Base-by-base conservation (phyloP, 768 basidiomycete genomes). In the Lactarius sanguifluus region DNA sequence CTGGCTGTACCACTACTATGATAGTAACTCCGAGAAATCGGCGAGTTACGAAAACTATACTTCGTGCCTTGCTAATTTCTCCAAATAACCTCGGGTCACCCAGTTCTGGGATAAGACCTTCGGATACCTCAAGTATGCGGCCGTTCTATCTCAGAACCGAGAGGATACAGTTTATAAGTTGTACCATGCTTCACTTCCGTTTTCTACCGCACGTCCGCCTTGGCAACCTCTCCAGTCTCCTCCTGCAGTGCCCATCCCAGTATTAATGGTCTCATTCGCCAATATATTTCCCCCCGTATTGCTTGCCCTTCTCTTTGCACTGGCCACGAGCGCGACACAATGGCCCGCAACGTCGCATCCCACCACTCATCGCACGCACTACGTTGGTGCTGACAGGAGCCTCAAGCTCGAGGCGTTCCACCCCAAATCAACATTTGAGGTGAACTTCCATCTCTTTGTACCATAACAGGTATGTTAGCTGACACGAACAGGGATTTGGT, bases 381-480 rank as follows among this genome's bases (percentile, higher is more conserved):
- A 65, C 18, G 41, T 74, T 32, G 67, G 64, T 56, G 55, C 69
- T 1, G 64, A 63, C 57, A 28, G 47, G 32, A 28, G 16, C 23
- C 52, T 73, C 25, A 54, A 62, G 64, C 57, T 74, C 25, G 68
- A 71, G 68, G 67, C 66, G 40, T 75, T 70, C 69, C 74, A 74
- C 65, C 73, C 73, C 16, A 71, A 72, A 68, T 70, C 74, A 16
- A 66, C 70, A 1, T 71, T 70, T 59, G 71, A 73, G 72, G 74
- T 71, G 47, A 36, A 67, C 15, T n/a, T 45, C 9, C 8, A n/a
- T 5, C 50, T 45, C 45, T 40, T 34, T 52, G 43, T 20, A 13
- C 16, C 23, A 9, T 20, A 25, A 8, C 34, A 15, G 36, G 57
- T 43, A 50, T 30, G n/a, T 18, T 52, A 57, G 47, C 30, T 45